Conservation (phyloP, 331 rosid genomes). For the Malus hybrid region DNA sequence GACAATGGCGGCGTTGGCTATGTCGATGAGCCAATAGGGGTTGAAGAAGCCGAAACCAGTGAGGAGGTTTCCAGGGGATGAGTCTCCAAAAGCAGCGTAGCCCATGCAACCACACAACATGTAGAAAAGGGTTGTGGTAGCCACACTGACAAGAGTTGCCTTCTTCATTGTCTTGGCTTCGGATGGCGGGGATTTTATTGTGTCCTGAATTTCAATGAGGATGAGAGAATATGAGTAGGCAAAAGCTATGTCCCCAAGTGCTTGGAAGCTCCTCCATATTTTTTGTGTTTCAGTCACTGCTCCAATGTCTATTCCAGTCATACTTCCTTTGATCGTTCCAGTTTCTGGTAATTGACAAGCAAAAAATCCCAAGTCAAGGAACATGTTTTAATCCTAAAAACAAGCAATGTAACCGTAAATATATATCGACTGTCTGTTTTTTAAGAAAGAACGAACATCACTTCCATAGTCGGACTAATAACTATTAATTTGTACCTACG, state of each 20-base stretch:
- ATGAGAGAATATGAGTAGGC: constrained; percentile 80
- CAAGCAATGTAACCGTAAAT: neutral
- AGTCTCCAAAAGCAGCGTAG: constrained; percentile 77
- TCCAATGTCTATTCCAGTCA: constrained; percentile 45
- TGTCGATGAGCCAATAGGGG: constrained; percentile 75
- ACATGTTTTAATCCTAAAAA: neutral
- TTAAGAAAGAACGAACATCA: no score
- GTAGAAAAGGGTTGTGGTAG: constrained; percentile 67
- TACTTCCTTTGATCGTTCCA: constrained; percentile 36
- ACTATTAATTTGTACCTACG: constrained; percentile 28
- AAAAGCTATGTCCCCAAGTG: constrained; percentile 87
- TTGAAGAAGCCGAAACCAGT: constrained; percentile 69
- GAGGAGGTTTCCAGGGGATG: constrained; percentile 69
- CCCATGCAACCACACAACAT: constrained; percentile 78
- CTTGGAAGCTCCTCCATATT: constrained; percentile 73
- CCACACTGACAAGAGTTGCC: constrained; percentile 46
- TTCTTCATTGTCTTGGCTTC: constrained; percentile 79
- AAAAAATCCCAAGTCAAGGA: neutral
- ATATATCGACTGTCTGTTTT: neutral
- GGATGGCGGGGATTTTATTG: constrained; percentile 63
- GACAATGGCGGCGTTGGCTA: constrained; percentile 77
- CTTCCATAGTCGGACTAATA: no score
- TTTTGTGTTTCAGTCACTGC: constrained; percentile 44
- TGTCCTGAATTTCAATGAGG: constrained; percentile 92
- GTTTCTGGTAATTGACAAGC: constrained; percentile 14